Percentiles rank a stretch among this genome's conserved stretches.
Evolutionary conservation across 2,329 filamentous ascomycete genomes (phyloP).

Genomic region (Fusarium odoratissimum): DNA sequence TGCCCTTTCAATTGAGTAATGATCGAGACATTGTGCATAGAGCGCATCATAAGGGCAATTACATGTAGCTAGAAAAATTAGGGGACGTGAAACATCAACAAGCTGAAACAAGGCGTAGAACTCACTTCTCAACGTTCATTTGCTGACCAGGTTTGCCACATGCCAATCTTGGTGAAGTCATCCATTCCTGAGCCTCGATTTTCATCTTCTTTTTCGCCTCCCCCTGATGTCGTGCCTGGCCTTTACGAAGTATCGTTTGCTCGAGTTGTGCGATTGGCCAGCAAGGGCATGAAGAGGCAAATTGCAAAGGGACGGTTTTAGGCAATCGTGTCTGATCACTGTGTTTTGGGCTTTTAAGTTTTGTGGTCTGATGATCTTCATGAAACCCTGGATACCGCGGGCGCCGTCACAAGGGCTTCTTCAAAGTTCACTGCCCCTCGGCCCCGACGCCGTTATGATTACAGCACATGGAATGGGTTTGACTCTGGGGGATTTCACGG

Average conservation of each 20-base stretch:
- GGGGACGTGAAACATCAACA: conserved; percentile 27
- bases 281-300: background rate
- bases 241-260: background rate
- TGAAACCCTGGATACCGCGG: conserved; percentile 12
- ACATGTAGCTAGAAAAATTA: conserved; percentile 14
- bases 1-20: background rate
- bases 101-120: conserved; percentile 23
- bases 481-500: background rate
- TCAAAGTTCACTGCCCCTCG: background rate
- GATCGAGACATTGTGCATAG: conserved; percentile 4
- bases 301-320: conserved; percentile 2
- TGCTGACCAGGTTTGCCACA: conserved; percentile 36
- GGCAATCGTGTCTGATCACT: background rate
- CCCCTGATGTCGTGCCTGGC: conserved; percentile 22
- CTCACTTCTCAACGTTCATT: conserved; percentile 14
- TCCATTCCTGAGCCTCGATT: conserved; percentile 16
- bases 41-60: conserved; percentile 9
- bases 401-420: conserved; percentile 12
- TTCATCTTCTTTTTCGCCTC: conserved; percentile 32
- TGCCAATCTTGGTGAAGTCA: conserved; percentile 38
- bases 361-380: background rate
- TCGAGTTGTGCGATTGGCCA: background rate
- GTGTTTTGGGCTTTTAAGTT: background rate
- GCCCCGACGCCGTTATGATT: background rate
- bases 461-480: background rate